Evolutionary conservation across 2,329 filamentous ascomycete species (phyloP), one percentile per base, ranked within the genome.

Genomic region (Talaromyces verruculosus): DNA sequence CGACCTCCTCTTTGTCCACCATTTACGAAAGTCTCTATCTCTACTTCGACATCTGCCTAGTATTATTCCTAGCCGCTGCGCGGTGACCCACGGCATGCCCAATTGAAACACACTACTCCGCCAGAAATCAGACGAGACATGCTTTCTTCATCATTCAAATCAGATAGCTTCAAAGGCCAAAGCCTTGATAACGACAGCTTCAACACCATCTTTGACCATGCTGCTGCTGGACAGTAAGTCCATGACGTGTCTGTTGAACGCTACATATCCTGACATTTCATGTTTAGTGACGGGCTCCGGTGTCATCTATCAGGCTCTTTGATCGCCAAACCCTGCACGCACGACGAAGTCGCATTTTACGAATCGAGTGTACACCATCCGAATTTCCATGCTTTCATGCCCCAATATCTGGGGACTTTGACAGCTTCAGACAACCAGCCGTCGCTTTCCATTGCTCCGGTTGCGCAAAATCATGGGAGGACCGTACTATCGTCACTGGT

Each of bases 271-370:
- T 65, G 41, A 57, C 39, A 5, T 17, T 11, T n/a, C 11, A 5
- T 30, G 49, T 41, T 28, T 75, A 97, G 93, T 80, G 93, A 96
- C 71, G 95, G 95, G 69, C 94, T 96, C 57, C 87, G 96, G 72
- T 93, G 90, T 75, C 92, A 96, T 74, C 84, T 86, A 64, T 88
- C 91, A 63, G 95, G 95, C 75, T 87, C 90, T 69, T 84, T 98
- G 39, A 91, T 99, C 76, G 92, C 97, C 75, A 99, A 99, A 80
- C 95, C 95, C 19, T 98, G 94, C 78, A 96, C 91, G 0, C 81
- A 88, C 68, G 84, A 88, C 69, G 95, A 99, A 80, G 88, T 98
- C 72, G 85, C 88, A 53, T 99, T 99, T 78, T 99, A 99, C 83
- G 87, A 97, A 76, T 87, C 88, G 45, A 89, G 66, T 25, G 79